Conservation (phyloP, 768 basidiomycete species). For the Cystofilobasidium ferigula region DNA sequence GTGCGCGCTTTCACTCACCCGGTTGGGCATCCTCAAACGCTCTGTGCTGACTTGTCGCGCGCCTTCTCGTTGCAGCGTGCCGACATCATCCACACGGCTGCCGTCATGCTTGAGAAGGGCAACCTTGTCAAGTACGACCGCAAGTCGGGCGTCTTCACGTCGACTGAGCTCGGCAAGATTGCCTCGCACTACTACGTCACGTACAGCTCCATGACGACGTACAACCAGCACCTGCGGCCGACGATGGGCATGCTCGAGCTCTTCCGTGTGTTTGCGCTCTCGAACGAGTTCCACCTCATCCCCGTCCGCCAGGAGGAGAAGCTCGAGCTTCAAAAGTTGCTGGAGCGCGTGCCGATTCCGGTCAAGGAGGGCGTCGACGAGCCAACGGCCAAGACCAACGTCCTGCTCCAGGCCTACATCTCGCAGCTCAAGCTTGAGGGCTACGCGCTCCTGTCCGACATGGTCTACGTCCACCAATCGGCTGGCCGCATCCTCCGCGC, state of each 20-base stretch:
- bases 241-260: constrained; percentile 81
- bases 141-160: constrained; percentile 72
- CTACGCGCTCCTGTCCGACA: constrained; percentile 45
- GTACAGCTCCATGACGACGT: constrained; percentile 88
- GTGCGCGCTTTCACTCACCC: constrained; percentile 22
- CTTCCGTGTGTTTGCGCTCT: constrained; percentile 88
- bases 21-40: neutral
- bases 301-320: constrained; percentile 62
- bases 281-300: constrained; percentile 87
- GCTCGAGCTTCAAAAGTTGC: constrained; percentile 72
- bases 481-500: constrained; percentile 93
- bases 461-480: constrained; percentile 90
- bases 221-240: constrained; percentile 82
- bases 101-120: constrained; percentile 84
- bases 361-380: constrained; percentile 96
- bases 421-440: constrained; percentile 88
- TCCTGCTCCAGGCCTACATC: constrained; percentile 85
- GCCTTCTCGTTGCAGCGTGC: constrained; percentile 29
- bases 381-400: constrained; percentile 93
- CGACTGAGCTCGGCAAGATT: constrained; percentile 84
- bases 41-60: neutral
- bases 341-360: constrained; percentile 92
- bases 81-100: constrained; percentile 87
- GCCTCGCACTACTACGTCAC: constrained; percentile 94
- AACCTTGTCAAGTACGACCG: constrained; percentile 90